These are phyloP conservation scores for Phytophthora syringae DNA, from an alignment of 352 stramenopile genomes.

Conservation along the genomic window DNA sequence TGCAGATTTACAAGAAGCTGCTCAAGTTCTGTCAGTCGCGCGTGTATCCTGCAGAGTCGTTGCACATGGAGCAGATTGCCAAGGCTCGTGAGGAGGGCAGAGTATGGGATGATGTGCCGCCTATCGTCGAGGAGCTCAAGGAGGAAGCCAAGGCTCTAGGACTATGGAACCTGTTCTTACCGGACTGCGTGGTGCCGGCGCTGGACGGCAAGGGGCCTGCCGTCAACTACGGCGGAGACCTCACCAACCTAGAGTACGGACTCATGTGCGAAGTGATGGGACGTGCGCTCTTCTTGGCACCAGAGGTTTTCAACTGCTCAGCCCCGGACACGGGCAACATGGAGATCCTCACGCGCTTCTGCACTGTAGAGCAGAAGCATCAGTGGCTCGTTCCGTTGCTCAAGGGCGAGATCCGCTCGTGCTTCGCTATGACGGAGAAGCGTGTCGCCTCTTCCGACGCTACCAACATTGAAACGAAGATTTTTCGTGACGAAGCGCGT, in stretches of 20 bases:
- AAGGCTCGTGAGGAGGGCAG: constrained; percentile 56
- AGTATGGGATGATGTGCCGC: constrained; percentile 86
- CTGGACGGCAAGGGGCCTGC: constrained; percentile 49
- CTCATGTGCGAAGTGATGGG: constrained; percentile 97
- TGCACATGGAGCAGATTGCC: constrained; percentile 82
- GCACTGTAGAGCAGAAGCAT: constrained; percentile 92
- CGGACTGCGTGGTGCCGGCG: constrained; percentile 56
- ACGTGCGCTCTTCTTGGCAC: constrained; percentile 84
- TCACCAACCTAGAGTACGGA: constrained; percentile 95
- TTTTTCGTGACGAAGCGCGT: constrained; percentile 68
- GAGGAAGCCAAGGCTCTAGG: constrained; percentile 87
- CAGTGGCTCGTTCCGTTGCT: constrained; percentile 94
- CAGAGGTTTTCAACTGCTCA: constrained; percentile 97
- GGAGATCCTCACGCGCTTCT: constrained; percentile 96
- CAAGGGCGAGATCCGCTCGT: constrained; percentile 93
- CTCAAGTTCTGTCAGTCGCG: constrained; percentile 88
- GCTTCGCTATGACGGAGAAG: constrained; percentile 98
- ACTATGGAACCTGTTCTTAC: constrained; percentile 98
- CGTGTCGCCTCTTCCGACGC: constrained; percentile 95
- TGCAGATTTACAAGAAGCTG: constrained; percentile 85
- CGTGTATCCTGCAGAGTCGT: constrained; percentile 91
- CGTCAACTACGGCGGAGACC: constrained; percentile 70
- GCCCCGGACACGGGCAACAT: constrained; percentile 99
- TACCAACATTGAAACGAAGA: constrained; percentile 94
- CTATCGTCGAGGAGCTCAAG: constrained; percentile 93